A percentile compares a stretch with the other conserved stretches of the same genome.
These are phyloP conservation scores for Daedaleopsis sinensis DNA, from an alignment of 768 basidiomycete genomes.

Conservation along the genomic window DNA sequence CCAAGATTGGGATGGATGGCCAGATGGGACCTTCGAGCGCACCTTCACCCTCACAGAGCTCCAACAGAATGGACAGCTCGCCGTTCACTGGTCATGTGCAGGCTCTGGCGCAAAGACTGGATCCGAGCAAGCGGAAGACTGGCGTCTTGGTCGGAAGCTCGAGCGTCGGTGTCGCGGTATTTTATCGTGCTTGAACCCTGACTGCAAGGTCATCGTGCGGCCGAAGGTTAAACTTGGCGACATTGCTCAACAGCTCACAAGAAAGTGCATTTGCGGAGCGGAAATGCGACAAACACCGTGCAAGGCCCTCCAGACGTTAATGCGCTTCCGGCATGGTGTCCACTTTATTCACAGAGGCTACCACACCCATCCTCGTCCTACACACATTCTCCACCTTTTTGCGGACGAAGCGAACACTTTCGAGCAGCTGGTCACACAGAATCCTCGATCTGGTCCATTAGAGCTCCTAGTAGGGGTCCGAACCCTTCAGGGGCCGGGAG, in stretches of 20 bases:
- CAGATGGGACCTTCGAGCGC: slow-evolving; percentile 1
- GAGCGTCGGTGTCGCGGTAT: not conserved
- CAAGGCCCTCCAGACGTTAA: not conserved
- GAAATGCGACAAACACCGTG: not conserved
- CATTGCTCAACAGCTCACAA: not conserved
- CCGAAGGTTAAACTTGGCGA: not conserved
- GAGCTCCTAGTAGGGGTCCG: not conserved
- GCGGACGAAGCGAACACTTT: not conserved
- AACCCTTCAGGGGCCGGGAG: not conserved
- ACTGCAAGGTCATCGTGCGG: not conserved
- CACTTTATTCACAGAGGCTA: not conserved
- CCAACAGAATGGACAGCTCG: not conserved
- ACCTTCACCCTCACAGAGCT: not conserved
- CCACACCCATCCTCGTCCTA: not conserved
- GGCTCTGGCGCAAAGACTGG: not conserved
- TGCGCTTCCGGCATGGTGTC: not conserved
- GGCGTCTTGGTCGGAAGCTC: not conserved
- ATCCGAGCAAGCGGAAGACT: not conserved
- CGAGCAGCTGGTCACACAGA: not conserved
- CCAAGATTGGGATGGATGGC: slow-evolving; percentile 9
- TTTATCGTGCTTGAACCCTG: not conserved
- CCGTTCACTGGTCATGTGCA: not conserved
- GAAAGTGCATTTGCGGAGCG: not conserved
- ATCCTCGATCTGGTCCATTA: not conserved
- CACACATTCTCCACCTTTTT: not conserved